Conservation (phyloP, 371 early-diverging fungal species). For the Lichtheimia hyalospora region DNA sequence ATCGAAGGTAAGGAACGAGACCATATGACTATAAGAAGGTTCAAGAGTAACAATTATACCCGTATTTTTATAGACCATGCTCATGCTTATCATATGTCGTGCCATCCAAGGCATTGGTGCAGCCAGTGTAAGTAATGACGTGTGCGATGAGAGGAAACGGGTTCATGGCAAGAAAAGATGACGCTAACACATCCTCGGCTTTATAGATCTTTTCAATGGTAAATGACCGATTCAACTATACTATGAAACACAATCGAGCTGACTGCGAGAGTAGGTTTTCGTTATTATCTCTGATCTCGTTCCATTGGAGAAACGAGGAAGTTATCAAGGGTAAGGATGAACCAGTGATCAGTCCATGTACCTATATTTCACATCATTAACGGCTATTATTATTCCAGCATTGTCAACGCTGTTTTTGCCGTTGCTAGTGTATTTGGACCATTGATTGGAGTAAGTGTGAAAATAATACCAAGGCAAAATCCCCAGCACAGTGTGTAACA, state of each 20-base stretch:
- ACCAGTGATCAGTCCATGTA: neutral
- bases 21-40: neutral
- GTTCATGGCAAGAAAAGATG: neutral
- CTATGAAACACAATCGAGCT: neutral
- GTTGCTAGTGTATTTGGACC: slow-evolving; percentile 47
- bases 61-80: slow-evolving; percentile 50
- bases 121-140: slow-evolving; percentile 37
- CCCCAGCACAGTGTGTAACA: neutral
- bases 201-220: slow-evolving; percentile 17
- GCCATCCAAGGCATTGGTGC: slow-evolving; percentile 66
- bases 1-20: slow-evolving; percentile 26
- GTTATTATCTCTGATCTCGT: slow-evolving; percentile 67
- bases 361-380: neutral
- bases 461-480: neutral
- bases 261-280: slow-evolving; percentile 27
- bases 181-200: no score
- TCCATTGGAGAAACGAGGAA: slow-evolving; percentile 53
- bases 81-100: slow-evolving; percentile 63
- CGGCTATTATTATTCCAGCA: neutral
- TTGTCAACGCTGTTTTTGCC: slow-evolving; percentile 50
- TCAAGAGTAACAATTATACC: neutral
- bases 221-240: neutral
- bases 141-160: no score
- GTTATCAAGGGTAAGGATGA: slow-evolving; percentile 50
- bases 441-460: slow-evolving; percentile 40